phyloP scores from a whole-genome alignment of 2,329 filamentous ascomycete genomes.

The Monilinia vaccinii-corymbosi region DNA sequence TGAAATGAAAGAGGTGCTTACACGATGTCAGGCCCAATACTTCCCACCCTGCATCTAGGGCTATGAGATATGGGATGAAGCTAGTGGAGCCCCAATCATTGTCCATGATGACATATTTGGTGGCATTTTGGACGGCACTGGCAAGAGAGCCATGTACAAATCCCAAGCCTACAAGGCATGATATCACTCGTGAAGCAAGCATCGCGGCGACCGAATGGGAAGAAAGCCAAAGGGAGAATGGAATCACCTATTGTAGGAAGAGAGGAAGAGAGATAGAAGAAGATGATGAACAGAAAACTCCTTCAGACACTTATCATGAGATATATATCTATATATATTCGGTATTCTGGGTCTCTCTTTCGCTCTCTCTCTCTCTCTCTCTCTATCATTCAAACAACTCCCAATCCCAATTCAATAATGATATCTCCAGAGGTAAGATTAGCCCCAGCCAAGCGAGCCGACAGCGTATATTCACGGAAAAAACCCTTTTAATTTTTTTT shows the following conservation, averaged over 20 bases:
- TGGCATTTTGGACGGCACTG: not conserved
- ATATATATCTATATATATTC: not conserved
- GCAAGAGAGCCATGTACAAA: not conserved
- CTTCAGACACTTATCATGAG: not conserved
- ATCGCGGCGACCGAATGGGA: not conserved
- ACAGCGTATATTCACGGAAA: too few relatives aligned
- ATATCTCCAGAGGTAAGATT: too few relatives aligned
- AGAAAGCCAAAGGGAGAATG: not conserved
- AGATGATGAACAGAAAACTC: not conserved
- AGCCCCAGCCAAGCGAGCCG: too few relatives aligned
- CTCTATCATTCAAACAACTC: too few relatives aligned
- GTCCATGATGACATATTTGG: conserved; percentile 11
- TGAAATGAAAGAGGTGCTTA: not conserved
- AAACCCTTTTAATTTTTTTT: too few relatives aligned
- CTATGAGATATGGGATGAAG: conserved; percentile 37
- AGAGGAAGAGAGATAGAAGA: not conserved
- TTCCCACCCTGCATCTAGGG: conserved; percentile 36
- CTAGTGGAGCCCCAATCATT: conserved; percentile 36
- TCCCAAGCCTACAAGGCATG: not conserved
- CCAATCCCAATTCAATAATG: too few relatives aligned
- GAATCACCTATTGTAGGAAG: too few relatives aligned
- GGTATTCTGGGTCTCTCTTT: too few relatives aligned
- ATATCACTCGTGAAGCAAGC: not conserved
- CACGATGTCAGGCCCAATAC: conserved; percentile 33
- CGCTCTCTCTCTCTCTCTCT: too few relatives aligned